Evolutionary conservation across 2,329 filamentous ascomycete genomes (phyloP), one percentile per base, ranked within the genome.

Genomic region (Mycocentrospora acerina): DNA sequence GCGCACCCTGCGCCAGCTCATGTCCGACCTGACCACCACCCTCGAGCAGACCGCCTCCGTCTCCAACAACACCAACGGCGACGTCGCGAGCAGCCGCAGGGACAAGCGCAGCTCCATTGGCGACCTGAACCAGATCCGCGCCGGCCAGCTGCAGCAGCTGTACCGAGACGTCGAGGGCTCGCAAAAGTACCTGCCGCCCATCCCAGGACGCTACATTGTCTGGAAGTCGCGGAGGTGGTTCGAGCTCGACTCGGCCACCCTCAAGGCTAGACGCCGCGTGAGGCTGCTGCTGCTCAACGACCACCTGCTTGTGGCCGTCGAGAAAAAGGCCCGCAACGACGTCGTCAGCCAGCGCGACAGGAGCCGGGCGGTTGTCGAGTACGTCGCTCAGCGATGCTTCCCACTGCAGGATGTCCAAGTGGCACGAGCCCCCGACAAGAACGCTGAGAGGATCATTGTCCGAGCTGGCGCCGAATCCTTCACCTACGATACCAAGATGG

Each of bases 141-240:
- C 76, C 48, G 76, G 78, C 3, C 82, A 86, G 52, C 65, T 86
- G 24, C 82, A 94, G 68, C 85, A 89, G 16, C 73, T 98, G 30
- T 98, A 93, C 82, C 97, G 96, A 71, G 88, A 86, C 29, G 88
- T 98, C n/a, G 93, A 97, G 66, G 91, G 91, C 1, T 95, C 90
- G 8, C 93, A 98, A 60, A 97, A 97, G 66, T 98, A 95, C 60
- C 74, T 98, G 9, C 93, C 93, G 11, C 93, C 90, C 37, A 79
- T 90, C 14, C 82, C 87, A 14, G 91, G 90, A n/a, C 84, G 93
- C 26, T 94, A 96, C 64, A 90, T 98, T 30, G 82, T 97, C 2
- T 84, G 95, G 65, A 91, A 97, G 66, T 95, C 90, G 4, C 86
- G 88, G 1, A 81, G 86, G 32, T 98, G 93, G 93, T 87, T 97